These are phyloP conservation scores for Thozetella sp. DNA, from an alignment of 495 filamentous ascomycete species.

Conservation along the genomic window DNA sequence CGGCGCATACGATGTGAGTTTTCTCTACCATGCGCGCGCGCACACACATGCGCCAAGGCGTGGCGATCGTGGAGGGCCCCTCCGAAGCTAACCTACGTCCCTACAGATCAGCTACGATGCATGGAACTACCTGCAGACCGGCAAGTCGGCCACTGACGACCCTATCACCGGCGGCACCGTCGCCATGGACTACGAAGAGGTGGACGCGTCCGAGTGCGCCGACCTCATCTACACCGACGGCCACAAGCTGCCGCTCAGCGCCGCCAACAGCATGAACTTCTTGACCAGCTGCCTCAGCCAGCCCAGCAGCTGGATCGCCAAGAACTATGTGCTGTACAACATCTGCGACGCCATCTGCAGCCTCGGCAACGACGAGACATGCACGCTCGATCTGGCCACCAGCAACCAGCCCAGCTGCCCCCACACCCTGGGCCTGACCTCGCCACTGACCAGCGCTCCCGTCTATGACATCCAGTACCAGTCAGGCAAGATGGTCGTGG, in stretches of 20 bases:
- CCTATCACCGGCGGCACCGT: conserved; percentile 21
- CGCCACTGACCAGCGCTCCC: conserved; percentile 8
- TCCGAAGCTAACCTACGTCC: no score
- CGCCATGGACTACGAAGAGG: conserved; percentile 20
- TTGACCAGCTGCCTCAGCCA: conserved; percentile 15
- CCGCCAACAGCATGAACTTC: conserved; percentile 30
- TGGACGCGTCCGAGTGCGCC: conserved; percentile 18
- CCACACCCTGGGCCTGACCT: conserved; percentile 17
- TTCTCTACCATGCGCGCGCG: no score
- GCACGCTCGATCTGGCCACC: conserved; percentile 17
- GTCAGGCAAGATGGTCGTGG: conserved; percentile 12
- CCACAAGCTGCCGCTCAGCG: conserved; percentile 22
- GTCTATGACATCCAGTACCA: conserved; percentile 26
- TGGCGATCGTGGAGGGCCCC: no score
- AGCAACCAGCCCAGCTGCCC: conserved; percentile 25
- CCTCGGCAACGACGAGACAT: conserved; percentile 26
- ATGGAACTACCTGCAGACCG: conserved; percentile 30
- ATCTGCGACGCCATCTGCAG: conserved; percentile 28
- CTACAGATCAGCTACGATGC: conserved; percentile 32
- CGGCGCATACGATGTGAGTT: conserved; percentile 28
- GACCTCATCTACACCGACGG: conserved; percentile 16
- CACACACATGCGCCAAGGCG: no score
- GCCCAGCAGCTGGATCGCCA: conserved; percentile 22
- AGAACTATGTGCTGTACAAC: conserved; percentile 33
- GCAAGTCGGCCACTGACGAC: conserved; percentile 10